Evolutionary conservation across 176 grass and related monocot species (phyloP), one percentile per base, ranked within the genome.

Genomic region (Juncus inflexus): DNA sequence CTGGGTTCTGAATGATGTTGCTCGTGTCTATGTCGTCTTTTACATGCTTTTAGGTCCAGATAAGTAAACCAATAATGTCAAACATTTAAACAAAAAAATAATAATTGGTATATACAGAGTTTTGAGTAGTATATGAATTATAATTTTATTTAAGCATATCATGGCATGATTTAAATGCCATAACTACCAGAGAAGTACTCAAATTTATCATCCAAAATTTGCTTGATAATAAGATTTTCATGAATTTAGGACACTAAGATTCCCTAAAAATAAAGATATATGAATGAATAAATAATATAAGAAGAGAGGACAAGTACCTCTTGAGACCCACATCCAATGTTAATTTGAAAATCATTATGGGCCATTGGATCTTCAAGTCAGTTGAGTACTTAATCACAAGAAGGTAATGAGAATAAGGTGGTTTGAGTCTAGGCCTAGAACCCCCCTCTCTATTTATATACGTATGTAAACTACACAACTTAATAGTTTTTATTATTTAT

Each of bases 1-100:
- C 67, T 4, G 94, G 94, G 77, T 92, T 99, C 8, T 89, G 64
- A 70, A 99, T 92, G 71, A 92, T 89, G 83, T 89, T 92, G 43
- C 86, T 66, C 40, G 87, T 83, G 0, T 58, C 74, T 9, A 51
- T 63, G 55, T 82, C 69, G 58, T 69, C 81, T 39, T 76, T 55
- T 3, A 45, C 38, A 5, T 11, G 15, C 15, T 57, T 45, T 5
- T 62, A 45, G 13, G 38, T 52, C 57, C 37, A 72, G 65, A 69
- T 69, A 60, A 85, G 81, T 69, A 47, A 50, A 64, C 3, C 38
- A 9, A 13, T 10, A 43, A 7, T n/a, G 36, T 35, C 42, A 14
- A 10, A 12, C 10, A 40, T 4, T 3, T 4, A 35, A 39, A 4
- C 12, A 42, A 47, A 47, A 47, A 47, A 6, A n/a, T n/a, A n/a